Evolutionary conservation across 179 eudicot species (phyloP).

Genomic region (Patellifolia procumbens): DNA sequence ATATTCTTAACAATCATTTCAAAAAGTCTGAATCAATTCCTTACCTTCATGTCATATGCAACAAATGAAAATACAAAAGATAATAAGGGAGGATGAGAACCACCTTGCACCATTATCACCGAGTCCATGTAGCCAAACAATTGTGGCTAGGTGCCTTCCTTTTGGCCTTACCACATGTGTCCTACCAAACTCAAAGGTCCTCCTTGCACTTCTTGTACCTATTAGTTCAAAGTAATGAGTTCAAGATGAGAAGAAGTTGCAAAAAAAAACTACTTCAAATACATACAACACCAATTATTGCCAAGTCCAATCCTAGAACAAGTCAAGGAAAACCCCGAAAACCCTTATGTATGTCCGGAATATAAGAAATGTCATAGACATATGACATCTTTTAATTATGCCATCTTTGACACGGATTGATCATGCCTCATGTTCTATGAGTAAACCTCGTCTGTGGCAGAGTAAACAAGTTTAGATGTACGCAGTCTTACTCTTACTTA

Average conservation of each 20-base stretch:
- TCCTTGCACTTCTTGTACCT: constrained; percentile 74
- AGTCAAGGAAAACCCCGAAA: not conserved
- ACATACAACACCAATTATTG: not conserved
- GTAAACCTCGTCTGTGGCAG: too few relatives aligned
- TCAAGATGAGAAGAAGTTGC: not conserved
- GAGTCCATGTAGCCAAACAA: constrained; percentile 97
- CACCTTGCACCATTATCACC: constrained; percentile 99
- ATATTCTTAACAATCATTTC: too few relatives aligned
- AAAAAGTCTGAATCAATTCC: not conserved
- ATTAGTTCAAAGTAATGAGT: constrained; percentile 17
- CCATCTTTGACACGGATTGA: too few relatives aligned
- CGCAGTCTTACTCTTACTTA: not conserved
- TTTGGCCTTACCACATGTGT: constrained; percentile 96
- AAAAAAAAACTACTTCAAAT: not conserved
- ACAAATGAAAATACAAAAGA: constrained; percentile 5
- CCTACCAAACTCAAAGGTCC: constrained; percentile 79
- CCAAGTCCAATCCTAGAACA: not conserved
- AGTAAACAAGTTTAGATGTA: not conserved
- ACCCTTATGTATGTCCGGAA: not conserved
- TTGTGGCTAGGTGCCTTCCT: constrained; percentile 89
- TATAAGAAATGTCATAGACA: too few relatives aligned
- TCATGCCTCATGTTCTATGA: not conserved
- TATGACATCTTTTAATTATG: too few relatives aligned
- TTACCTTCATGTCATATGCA: constrained; percentile 2
- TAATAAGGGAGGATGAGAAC: constrained; percentile 29